Percentiles rank a stretch among this genome's conserved stretches.
These are phyloP conservation scores for Macrolepiota fuliginosa DNA, from an alignment of 768 basidiomycete species.

Conservation along the genomic window DNA sequence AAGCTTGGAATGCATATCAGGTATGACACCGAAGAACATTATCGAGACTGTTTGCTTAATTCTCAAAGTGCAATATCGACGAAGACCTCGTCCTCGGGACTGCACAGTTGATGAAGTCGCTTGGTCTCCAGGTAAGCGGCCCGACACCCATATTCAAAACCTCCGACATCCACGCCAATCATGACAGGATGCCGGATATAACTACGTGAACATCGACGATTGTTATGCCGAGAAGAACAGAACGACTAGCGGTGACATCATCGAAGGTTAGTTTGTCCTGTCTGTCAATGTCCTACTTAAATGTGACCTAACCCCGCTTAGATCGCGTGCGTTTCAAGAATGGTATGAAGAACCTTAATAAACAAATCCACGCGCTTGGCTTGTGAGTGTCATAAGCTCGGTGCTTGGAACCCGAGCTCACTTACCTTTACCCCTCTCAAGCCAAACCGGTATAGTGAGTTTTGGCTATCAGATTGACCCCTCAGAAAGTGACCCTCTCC, in stretches of 20 bases:
- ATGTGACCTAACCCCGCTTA: conserved; percentile 17
- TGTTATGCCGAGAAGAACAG: conserved; percentile 62
- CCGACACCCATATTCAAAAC: background rate
- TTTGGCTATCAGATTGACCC: background rate
- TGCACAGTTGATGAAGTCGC: conserved; percentile 45
- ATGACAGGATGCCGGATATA: conserved; percentile 52
- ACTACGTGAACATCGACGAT: conserved; percentile 60
- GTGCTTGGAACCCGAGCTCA: background rate
- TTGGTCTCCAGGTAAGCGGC: conserved; percentile 45
- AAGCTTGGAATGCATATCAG: conserved; percentile 72
- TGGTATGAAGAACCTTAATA: conserved; percentile 56
- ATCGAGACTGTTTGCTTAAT: conserved; percentile 17
- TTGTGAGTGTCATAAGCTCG: conserved; percentile 68
- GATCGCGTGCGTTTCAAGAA: conserved; percentile 50
- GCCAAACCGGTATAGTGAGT: conserved; percentile 62
- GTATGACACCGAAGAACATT: conserved; percentile 27
- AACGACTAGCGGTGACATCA: conserved; percentile 46
- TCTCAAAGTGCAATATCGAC: conserved; percentile 61
- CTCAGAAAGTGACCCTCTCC: background rate
- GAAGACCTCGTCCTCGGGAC: conserved; percentile 51
- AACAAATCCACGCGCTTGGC: conserved; percentile 52
- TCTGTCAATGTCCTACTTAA: background rate
- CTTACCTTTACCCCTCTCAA: conserved; percentile 22
- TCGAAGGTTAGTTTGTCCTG: conserved; percentile 39
- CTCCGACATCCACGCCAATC: background rate